Conservation (phyloP, 1,284 basidiomycete species). For the Naganishia liquefaciens region DNA sequence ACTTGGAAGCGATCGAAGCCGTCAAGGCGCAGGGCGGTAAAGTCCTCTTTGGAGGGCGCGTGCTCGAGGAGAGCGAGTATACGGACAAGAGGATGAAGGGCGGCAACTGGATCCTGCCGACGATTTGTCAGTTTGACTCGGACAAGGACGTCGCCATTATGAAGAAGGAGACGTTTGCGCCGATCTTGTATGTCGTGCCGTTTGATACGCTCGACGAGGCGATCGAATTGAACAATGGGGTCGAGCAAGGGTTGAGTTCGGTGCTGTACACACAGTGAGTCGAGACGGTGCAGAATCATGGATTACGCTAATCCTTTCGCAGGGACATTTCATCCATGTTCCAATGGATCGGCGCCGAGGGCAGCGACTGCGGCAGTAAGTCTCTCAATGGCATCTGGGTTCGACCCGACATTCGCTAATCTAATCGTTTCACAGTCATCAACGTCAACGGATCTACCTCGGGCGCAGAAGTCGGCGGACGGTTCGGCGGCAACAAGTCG, state of each 20-base stretch:
- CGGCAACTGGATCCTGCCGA: constrained; percentile 87
- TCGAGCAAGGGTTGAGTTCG: constrained; percentile 85
- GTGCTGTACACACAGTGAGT: constrained; percentile 72
- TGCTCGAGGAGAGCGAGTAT: constrained; percentile 21
- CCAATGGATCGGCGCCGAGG: constrained; percentile 85
- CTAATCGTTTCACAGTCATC: constrained; percentile 35
- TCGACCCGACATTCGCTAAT: not conserved
- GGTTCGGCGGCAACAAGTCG: constrained; percentile 90
- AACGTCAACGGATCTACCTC: constrained; percentile 89
- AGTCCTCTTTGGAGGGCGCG: constrained; percentile 69
- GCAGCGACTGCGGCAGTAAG: constrained; percentile 85
- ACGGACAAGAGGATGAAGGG: constrained; percentile 55
- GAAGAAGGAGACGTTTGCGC: constrained; percentile 81
- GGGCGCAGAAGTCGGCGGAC: constrained; percentile 88
- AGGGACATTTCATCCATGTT: constrained; percentile 76
- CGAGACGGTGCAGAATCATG: not conserved
- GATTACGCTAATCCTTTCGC: not conserved
- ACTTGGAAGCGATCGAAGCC: constrained; percentile 65
- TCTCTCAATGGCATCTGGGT: constrained; percentile 28
- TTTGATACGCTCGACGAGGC: constrained; percentile 90
- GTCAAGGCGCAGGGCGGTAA: constrained; percentile 70
- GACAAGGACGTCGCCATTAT: constrained; percentile 63
- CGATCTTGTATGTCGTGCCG: constrained; percentile 75
- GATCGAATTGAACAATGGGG: constrained; percentile 87
- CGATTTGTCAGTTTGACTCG: constrained; percentile 62